Evolutionary conservation across 805 yeast species (phyloP), one percentile per base, ranked within the genome.

Genomic region (Teunomyces tritomae): DNA sequence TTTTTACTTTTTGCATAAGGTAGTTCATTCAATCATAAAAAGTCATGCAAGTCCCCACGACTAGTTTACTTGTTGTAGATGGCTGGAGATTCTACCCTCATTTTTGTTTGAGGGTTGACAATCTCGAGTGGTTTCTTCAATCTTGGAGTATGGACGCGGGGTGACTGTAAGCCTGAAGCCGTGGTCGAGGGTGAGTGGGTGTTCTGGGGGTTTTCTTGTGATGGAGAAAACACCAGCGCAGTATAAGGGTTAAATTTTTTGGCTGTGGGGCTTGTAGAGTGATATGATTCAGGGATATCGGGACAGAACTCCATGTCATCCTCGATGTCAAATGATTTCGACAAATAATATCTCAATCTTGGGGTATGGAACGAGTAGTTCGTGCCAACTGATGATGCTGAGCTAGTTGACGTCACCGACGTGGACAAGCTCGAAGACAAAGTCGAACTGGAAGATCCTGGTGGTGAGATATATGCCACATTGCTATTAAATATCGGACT

Each of bases 211-310:
- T 64, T 46, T 8, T 63, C 67, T 48, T 76, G 77, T 11, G 74
- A 70, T 39, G 89, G 88, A 29, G 82, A 78, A 57, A 83, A 83
- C 20, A 82, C 76, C 39, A 79, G 67, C 1, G 87, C 82, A 2
- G 87, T 82, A 59, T 83, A 83, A 4, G 89, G 88, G 60, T 84
- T 83, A 67, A 83, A 84, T 61, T 77, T 82, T 57, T 76, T 77
- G 50, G 65, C 58, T 14, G 63, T 58, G 11, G 74, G 73, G 47
- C 70, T 63, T 9, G 51, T 48, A 9, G 51, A 53, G 36, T 54
- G 49, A 33, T 44, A 47, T 28, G 48, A 50, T 17, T 73, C 76
- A 8, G 76, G 74, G 32, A 78, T 79, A 40, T 79, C 85, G 1
- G 87, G 87, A 55, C 87, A 82, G 52, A 82, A 82, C 60, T 82